Conservation (phyloP, 345 rosid species). For the Citrus sinensis region DVS_A1.0 CM039169.1:32125501-32126000, state of each 20-base stretch:
- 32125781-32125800: neutral
- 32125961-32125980: neutral
- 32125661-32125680: neutral
- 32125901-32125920: neutral
- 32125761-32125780: neutral
- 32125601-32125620: conserved; percentile 13
- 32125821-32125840: neutral
- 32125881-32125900: neutral
- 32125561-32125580: neutral
- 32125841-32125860: conserved; percentile 1
- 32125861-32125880: neutral
- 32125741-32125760: neutral
- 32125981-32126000: neutral
- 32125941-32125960: neutral
- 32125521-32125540: conserved; percentile 7
- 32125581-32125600: conserved; percentile 22
- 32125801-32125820: conserved; percentile 11
- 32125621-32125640: neutral
- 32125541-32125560: neutral
- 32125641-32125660: too few relatives aligned
- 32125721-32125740: neutral
- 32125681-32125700: neutral
- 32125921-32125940: too few relatives aligned
- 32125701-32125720: neutral
- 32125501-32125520: neutral